Evolutionary conservation across 2,329 filamentous ascomycete species (phyloP), one percentile per base, ranked within the genome.

Genomic region (Fusarium devonianum): DNA sequence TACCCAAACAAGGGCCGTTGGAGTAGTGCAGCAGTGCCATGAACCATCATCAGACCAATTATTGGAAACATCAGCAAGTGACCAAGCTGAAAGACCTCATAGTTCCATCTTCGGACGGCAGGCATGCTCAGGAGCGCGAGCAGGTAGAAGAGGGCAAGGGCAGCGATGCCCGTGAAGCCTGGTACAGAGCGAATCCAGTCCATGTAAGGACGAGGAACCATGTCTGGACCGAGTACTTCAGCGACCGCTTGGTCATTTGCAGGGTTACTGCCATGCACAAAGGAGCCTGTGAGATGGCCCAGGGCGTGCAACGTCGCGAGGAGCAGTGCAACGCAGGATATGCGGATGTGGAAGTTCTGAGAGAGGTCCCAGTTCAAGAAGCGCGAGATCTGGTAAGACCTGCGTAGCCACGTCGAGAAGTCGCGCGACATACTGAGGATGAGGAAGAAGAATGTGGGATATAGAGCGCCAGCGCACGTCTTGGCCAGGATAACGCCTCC

Each of bases 1-100:
- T 81, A 83, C 2, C 80, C 81, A 12, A 84, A 74, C 75, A 84
- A 82, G 1, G 81, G 78, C 65, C 69, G 76, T 54, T 83, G 80
- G 1, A 84, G 62, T 0, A 84, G 65, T 3, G 66, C 73, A 0
- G 73, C 70, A 0, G 79, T 78, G 0, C 81, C 82, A 55, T 85
- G 82, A 0, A 78, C 80, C 64, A 77, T 78, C 59, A 83, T 73
- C 0, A 84, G 68, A 1, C 76, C 80, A 19, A 84, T 77, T 14
- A 84, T 78, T 7, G 80, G 81, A 30, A 78, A 84, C 78, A 84
- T 83, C 26, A 84, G 73, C 6, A 84, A 53, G 54, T 84, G 81
- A 0, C 76, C 78, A 1, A 83, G 68, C 55, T 84, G 81, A 53
- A 85, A 85, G 14, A 82, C 58, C 55, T 85, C 78, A 41, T 83